Evolutionary conservation across 306 rosid genomes (phyloP).

Genomic region (Prunus mira): DNA sequence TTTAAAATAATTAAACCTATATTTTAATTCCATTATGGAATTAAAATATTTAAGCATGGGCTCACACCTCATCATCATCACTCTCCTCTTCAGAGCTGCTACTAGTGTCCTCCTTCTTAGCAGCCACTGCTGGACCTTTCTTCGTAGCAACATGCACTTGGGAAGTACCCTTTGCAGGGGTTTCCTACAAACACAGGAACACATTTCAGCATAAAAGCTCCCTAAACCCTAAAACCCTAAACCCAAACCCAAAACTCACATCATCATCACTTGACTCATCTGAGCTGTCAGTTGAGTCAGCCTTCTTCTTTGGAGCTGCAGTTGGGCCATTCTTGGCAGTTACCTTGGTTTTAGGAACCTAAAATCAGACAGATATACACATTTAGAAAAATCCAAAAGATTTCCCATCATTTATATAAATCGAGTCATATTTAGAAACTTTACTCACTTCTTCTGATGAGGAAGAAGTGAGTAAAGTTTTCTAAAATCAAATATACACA

Average conservation of each 20-base stretch:
- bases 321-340: conserved; percentile 20
- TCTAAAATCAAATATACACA: conserved; percentile 6
- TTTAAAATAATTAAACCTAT: neutral
- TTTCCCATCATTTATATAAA: neutral
- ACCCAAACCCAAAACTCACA: neutral
- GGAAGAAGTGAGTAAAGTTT: conserved; percentile 37
- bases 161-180: conserved; percentile 11
- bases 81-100: conserved; percentile 35
- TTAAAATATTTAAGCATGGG: neutral
- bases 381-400: neutral
- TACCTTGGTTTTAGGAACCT: conserved; percentile 41
- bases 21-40: neutral
- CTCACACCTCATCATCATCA: conserved; percentile 18
- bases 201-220: neutral
- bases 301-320: conserved; percentile 26
- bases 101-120: conserved; percentile 13
- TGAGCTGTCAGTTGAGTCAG: conserved; percentile 36
- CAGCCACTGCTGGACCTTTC: conserved; percentile 1
- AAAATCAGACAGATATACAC: neutral
- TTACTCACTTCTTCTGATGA: conserved; percentile 46
- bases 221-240: no score
- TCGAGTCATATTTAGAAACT: neutral
- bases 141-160: neutral
- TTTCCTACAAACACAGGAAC: neutral
- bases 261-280: conserved; percentile 36